Evolutionary conservation across 306 rosid genomes (phyloP), one percentile per base, ranked within the genome.

Genomic region (Canavalia ensiformis): DNA sequence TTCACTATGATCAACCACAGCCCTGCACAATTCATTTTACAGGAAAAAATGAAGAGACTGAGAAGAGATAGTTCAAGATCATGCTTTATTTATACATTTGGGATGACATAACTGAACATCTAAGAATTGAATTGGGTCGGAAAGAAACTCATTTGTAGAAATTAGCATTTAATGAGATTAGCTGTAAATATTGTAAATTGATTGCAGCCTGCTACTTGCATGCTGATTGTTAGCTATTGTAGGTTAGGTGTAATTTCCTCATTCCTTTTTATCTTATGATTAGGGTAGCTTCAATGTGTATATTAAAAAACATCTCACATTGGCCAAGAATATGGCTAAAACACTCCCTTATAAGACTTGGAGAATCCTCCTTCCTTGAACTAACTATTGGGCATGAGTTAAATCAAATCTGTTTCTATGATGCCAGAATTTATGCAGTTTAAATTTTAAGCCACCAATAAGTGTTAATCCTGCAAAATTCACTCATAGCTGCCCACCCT

Each of bases 1-100:
- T 75, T 88, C 90, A 74, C 98, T 91, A 79, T 95, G 98, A 77
- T 95, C 97, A 42, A 95, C 99, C 54, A 95, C 99, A 81, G 99
- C 99, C 87, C 99, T 95, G 91, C 83, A 84, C 83, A 84, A 86
- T 77, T 84, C 67, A 71, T 55, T 74, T 64, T 29, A 80, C 59
- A 50, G 78, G 65, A 68, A 72, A 60, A 51, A 34, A 60, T 58
- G 30, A 1, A 54, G 55, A 74, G 47, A 51, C 34, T n/a, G 62
- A 65, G 8, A 42, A 74, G 39, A 72, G 57, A 78, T 51, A 66
- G 76, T 74, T 77, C 68, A 11, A 31, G 6, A 70, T 13, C 52
- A 68, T 42, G 66, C 77, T 64, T 79, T 49, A 72, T 67, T 78
- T 49, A 60, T 79, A 73, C 44, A 49, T 66, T 74, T 71, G 62